Evolutionary conservation across 2,329 filamentous ascomycete genomes (phyloP).

Genomic region (Verticillium alfalfae): DNA sequence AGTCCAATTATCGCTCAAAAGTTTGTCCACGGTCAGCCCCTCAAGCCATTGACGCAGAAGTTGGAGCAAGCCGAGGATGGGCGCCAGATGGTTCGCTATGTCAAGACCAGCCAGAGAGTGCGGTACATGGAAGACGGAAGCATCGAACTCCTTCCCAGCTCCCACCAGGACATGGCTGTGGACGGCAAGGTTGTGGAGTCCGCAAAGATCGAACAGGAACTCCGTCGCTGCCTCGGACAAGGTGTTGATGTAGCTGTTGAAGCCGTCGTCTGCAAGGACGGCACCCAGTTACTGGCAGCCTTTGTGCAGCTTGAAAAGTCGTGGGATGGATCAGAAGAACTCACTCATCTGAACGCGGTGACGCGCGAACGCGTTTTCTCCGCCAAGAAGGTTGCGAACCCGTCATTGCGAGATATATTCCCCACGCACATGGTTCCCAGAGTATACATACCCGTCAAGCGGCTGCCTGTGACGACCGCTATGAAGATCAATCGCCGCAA

Average conservation of each 20-base stretch:
- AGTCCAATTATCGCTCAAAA: slow-evolving; percentile 42
- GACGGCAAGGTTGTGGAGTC: slow-evolving; percentile 33
- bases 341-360: slow-evolving; percentile 28
- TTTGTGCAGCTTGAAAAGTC: slow-evolving; percentile 41
- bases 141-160: slow-evolving; percentile 40
- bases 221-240: slow-evolving; percentile 40
- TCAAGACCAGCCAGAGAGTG: slow-evolving; percentile 46
- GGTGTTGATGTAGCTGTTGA: slow-evolving; percentile 45
- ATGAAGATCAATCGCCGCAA: slow-evolving; percentile 44
- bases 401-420: slow-evolving; percentile 29
- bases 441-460: slow-evolving; percentile 41
- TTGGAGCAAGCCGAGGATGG: slow-evolving; percentile 14
- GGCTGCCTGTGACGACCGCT: slow-evolving; percentile 42
- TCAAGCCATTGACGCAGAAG: slow-evolving; percentile 19
- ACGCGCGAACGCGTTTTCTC: slow-evolving; percentile 37
- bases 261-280: slow-evolving; percentile 37
- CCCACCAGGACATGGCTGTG: slow-evolving; percentile 33
- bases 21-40: slow-evolving; percentile 21
- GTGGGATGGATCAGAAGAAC: slow-evolving; percentile 28
- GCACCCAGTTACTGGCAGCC: slow-evolving; percentile 34
- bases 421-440: slow-evolving; percentile 38
- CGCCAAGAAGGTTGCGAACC: slow-evolving; percentile 36
- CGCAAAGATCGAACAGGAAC: slow-evolving; percentile 38
- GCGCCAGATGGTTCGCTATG: slow-evolving; percentile 26
- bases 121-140: slow-evolving; percentile 42